phyloP scores from a whole-genome alignment of 2,329 filamentous ascomycete species.

The Trichoderma sp. region DNA sequence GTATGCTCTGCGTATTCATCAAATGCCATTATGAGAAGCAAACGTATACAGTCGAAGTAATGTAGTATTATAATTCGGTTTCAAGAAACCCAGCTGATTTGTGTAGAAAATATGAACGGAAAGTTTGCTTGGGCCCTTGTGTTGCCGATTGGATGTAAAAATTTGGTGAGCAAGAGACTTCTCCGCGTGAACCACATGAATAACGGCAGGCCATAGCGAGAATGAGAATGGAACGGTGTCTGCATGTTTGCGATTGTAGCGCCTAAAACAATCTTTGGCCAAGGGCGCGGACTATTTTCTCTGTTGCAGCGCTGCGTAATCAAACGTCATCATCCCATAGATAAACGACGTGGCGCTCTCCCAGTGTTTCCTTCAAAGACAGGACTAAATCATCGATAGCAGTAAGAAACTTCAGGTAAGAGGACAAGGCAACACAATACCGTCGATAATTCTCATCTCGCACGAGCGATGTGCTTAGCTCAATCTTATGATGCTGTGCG shows the following conservation, averaged over 20 bases:
- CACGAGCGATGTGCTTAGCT: conserved; percentile 34
- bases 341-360: conserved; percentile 39
- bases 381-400: conserved; percentile 44
- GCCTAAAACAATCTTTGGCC: background rate
- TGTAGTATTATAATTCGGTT: background rate
- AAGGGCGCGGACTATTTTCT: background rate
- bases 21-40: background rate
- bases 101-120: background rate
- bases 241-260: background rate
- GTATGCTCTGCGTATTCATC: background rate
- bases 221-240: background rate
- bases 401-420: conserved; percentile 43
- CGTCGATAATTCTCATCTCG: conserved; percentile 42
- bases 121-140: background rate
- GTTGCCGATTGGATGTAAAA: background rate
- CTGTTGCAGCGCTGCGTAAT: background rate
- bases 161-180: background rate
- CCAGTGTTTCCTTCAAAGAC: conserved; percentile 41
- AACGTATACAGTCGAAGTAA: background rate
- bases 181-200: background rate
- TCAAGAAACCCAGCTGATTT: background rate
- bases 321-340: conserved; percentile 25
- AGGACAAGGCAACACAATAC: conserved; percentile 45
- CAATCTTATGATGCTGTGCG: conserved; percentile 22
- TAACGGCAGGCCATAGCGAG: background rate